Evolutionary conservation across 352 stramenopile genomes (phyloP), one percentile per base, ranked within the genome.

Genomic region (Phytophthora gonapodyides): DNA sequence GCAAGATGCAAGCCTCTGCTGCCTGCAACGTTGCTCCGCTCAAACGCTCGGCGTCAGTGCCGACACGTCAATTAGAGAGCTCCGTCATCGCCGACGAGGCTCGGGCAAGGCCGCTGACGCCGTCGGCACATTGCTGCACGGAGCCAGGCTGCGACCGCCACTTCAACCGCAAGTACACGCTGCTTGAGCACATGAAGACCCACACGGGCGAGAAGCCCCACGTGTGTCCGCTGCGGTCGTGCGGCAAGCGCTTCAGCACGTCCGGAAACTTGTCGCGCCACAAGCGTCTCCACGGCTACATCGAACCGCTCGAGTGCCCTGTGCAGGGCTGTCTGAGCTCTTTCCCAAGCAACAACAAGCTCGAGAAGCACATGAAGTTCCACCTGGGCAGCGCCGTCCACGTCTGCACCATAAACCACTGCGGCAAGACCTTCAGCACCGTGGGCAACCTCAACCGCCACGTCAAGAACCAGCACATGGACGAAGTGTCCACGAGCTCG

Each of bases 301-400:
- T 76, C 51, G 49, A 79, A 43, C 76, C 63, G 55, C 65, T 78
- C 3, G 33, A 64, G 31, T 80, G 72, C 13, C 69, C 72, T 9
- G 72, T 80, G 6, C 53, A 71, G 1, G 69, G 69, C 12, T 80
- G 72, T 64, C 30, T 59, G 44, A 75, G 73, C 62, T 61, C 69
- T 10, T 81, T 81, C 34, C 33, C 69, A 19, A 81, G 69, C 66
- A 73, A 75, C 61, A 78, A 74, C 58, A 81, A 81, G 69, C 66
- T 81, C 43, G 73, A 76, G 21, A 81, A 84, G 45, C 76, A 86
- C 64, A 84, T 84, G 72, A 78, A 82, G 61, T 83, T 73, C 40
- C 77, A 87, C 27, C 36, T 68, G 2, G 77, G 77, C 15, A 64
- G 58, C 42, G 60, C 65, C n/a, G 72, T 79, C 13, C 71, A 84